Percentiles rank a stretch among this genome's conserved stretches.
phyloP scores from a whole-genome alignment of 192 early-diverging fungal genomes.

The Coemansia javaensis region DNA sequence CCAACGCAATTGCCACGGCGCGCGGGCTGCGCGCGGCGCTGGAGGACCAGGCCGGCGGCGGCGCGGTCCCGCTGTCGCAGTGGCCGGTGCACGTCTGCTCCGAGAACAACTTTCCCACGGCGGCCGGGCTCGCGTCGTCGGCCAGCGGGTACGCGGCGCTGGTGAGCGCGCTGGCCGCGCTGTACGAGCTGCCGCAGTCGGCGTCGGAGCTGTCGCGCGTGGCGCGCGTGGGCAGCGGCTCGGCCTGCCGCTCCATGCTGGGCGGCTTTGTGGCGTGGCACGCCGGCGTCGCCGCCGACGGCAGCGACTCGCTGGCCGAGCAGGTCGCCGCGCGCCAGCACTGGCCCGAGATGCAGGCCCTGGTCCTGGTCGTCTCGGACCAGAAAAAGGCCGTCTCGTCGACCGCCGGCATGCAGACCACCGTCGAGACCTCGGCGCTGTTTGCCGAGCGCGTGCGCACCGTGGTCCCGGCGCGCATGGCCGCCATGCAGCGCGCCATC shows the following conservation, averaged over 20 bases:
- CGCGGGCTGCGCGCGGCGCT: constrained; percentile 66
- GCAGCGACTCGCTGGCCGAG: constrained; percentile 79
- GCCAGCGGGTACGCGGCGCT: constrained; percentile 95
- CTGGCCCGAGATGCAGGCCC: constrained; percentile 95
- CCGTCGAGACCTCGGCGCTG: constrained; percentile 86
- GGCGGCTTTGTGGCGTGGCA: constrained; percentile 99
- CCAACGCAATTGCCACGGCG: constrained; percentile 76
- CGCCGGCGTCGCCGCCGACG: constrained; percentile 77
- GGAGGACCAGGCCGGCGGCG: constrained; percentile 50
- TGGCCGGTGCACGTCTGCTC: constrained; percentile 83
- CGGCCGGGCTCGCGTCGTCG: constrained; percentile 95
- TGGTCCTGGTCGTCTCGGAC: constrained; percentile 92
- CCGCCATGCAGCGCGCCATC: constrained; percentile 85
- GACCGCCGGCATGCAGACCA: constrained; percentile 96
- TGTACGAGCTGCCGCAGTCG: constrained; percentile 69
- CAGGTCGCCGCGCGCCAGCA: constrained; percentile 85
- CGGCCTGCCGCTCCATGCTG: constrained; percentile 94
- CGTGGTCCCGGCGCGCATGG: constrained; percentile 90
- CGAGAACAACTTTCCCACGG: constrained; percentile 99
- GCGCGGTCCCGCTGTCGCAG: constrained; percentile 50
- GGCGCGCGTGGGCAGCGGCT: constrained; percentile 93
- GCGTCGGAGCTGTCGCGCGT: constrained; percentile 78
- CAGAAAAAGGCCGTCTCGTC: constrained; percentile 86
- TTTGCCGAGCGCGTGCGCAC: constrained; percentile 75
- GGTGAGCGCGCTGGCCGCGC: constrained; percentile 71